These are phyloP conservation scores for Pyrenophora tritici-repentis DNA, from an alignment of 2,329 filamentous ascomycete genomes.

Conservation along the genomic window DNA sequence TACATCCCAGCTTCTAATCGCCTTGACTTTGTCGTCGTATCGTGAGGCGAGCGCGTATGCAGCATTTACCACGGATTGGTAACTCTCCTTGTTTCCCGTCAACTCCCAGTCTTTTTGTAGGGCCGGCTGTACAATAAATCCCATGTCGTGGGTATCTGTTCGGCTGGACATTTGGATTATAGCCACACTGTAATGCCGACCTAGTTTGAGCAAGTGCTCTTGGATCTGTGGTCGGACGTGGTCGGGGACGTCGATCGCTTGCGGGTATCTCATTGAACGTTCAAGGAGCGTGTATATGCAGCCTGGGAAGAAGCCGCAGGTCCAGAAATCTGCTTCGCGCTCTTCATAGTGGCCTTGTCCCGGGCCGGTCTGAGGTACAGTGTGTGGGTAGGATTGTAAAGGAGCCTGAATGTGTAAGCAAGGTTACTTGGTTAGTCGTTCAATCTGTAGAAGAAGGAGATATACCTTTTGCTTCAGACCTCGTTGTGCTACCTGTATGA, in stretches of 20 bases:
- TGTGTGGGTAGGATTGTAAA: slow-evolving; percentile 40
- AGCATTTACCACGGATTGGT: slow-evolving; percentile 51
- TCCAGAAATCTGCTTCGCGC: slow-evolving; percentile 46
- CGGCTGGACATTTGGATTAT: slow-evolving; percentile 43
- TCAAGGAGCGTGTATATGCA: slow-evolving; percentile 43
- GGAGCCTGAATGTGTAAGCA: slow-evolving; percentile 23
- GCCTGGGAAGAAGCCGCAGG: slow-evolving; percentile 45
- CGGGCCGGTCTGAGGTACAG: slow-evolving; percentile 35
- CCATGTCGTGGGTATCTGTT: slow-evolving; percentile 60
- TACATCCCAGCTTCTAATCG: slow-evolving; percentile 58
- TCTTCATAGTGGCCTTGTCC: slow-evolving; percentile 38
- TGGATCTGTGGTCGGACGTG: slow-evolving; percentile 24
- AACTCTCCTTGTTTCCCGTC: slow-evolving; percentile 47
- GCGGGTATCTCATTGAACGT: slow-evolving; percentile 37
- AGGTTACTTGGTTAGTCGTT: neutral
- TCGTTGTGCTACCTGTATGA: slow-evolving; percentile 41
- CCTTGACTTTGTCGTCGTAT: slow-evolving; percentile 49
- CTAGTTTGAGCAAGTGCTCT: slow-evolving; percentile 32
- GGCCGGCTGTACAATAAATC: slow-evolving; percentile 59
- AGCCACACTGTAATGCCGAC: slow-evolving; percentile 40
- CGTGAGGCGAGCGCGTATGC: slow-evolving; percentile 53
- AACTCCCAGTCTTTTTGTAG: slow-evolving; percentile 56
- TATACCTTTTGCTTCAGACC: slow-evolving; percentile 31
- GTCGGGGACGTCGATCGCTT: slow-evolving; percentile 27
- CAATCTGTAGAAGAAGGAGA: neutral